phyloP scores from a whole-genome alignment of 1,284 basidiomycete species.

The Crucibulum cyathiforme region DNA sequence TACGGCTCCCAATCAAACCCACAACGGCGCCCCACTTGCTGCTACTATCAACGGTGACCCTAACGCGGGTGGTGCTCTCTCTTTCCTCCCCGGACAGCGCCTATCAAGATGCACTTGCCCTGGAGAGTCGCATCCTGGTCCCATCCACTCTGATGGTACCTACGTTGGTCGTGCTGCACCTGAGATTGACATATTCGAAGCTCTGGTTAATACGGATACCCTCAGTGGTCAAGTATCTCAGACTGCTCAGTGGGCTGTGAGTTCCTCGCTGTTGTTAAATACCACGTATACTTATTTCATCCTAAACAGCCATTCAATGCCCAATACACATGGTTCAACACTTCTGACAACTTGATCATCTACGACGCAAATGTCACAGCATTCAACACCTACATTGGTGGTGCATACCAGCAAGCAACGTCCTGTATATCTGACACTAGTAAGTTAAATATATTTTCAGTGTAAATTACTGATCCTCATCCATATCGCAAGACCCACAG shows the following conservation, averaged over 20 bases:
- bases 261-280: constrained; percentile 25
- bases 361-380: constrained; percentile 49
- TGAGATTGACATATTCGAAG: constrained; percentile 84
- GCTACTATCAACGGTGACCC: constrained; percentile 56
- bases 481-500: constrained; percentile 40
- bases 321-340: constrained; percentile 60
- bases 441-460: constrained; percentile 28
- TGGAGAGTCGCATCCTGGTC: constrained; percentile 80
- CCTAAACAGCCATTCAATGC: constrained; percentile 61
- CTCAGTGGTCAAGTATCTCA: constrained; percentile 75
- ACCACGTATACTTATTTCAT: neutral
- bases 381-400: constrained; percentile 65
- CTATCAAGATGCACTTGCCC: constrained; percentile 83
- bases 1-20: constrained; percentile 66
- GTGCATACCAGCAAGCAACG: constrained; percentile 71
- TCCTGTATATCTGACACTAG: constrained; percentile 61
- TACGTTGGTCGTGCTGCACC: constrained; percentile 80
- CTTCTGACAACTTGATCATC: constrained; percentile 55
- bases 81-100: constrained; percentile 80
- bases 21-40: constrained; percentile 44
- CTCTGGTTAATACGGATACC: too few species aligned
- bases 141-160: constrained; percentile 62
- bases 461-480: neutral
- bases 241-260: constrained; percentile 74
- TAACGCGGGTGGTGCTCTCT: constrained; percentile 45